Base-by-base conservation (phyloP, 805 yeast genomes). In the Candida boidinii region DNA sequence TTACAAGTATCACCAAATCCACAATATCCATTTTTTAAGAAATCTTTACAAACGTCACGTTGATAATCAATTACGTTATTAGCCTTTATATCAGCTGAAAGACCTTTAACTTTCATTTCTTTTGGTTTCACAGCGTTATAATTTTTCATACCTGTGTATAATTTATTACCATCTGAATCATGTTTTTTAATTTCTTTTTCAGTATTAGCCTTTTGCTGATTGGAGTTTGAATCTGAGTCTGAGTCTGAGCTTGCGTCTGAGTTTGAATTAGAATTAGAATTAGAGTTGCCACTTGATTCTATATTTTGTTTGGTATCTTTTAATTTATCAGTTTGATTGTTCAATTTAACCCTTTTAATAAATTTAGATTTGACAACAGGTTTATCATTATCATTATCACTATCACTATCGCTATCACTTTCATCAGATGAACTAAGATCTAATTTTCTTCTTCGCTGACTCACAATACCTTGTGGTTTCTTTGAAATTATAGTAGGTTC, bases 1-100 rank as follows among this genome's bases (percentile, higher is more conserved):
- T 92, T 92, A 62, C 99, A 92, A 23, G 92, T 80, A 46, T 92
- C 98, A 7, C 99, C 99, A 53, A 80, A 92, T 5, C 96, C 96
- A 66, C 98, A 92, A 51, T 76, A 88, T 0, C 98, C 99, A 1
- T 94, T 88, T 44, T 80, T 82, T 37, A 76, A 70, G 54, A 71
- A 92, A 54, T 92, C 97, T 49, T 90, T 92, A 52, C 98, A 92
- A 2, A 92, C 79, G 49, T 92, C 96, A 1, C 94, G 88, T 51
- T 85, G 95, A 49, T 79, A 92, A 49, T 92, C 98, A 24, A 81
- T 68, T 2, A 78, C 62, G 0, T 84, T 77, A 0, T 87, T 81
- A 10, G 79, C 68, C 28, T 73, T 66, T 19, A 88, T 66, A 45
- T 70, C 70, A 0, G 71, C 31, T 1, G 66, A 53, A 11, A 62